Evolutionary conservation across 208 protist species (phyloP), one percentile per base, ranked within the genome.

Genomic region (Leishmania amazonensis): DNA sequence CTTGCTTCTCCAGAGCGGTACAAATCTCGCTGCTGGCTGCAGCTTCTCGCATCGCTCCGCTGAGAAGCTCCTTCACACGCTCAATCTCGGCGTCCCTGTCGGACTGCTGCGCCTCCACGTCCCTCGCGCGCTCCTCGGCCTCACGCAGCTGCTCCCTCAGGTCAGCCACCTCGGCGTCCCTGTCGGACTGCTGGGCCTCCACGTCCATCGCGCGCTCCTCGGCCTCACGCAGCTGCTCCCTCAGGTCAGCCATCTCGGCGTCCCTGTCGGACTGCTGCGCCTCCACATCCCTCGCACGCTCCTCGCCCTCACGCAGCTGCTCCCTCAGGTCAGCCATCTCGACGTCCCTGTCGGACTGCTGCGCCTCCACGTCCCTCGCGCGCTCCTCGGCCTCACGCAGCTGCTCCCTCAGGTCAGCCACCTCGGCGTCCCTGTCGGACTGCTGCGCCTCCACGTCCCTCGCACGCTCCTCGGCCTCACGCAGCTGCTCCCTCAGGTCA

Each of bases 231-330:
- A 83, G 74, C 65, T 84, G 35, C 67, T 73, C 74, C 40, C 62
- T 9, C 75, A 85, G 58, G n/a, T 80, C 76, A 38, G 57, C 77
- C 49, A 77, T 54, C 49, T 87, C 83, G 0, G 77, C 79, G 24
- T 75, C 49, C 49, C 75, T 72, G 65, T 71, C 67, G 4, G 35
- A n/a, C n/a, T 28, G 17, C 65, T 71, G 65, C 65, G 65, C 38
- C 65, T 71, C 35, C 65, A 31, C 40, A 0, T 71, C 31, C 40
- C 38, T 13, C 65, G 8, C 9, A 9, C 45, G 45, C 45, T 47
- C 54, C 60, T 79, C 76, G 35, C 42, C 58, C 11, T 60, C 78
- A 0, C 31, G 64, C 68, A 81, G 71, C 71, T 83, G 40, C 73
- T 73, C 31, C 31, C 31, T 35, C 31, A 35, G 31, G 31, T 35